A percentile compares a stretch with the other conserved stretches of the same genome.
Conservation (phyloP, 768 basidiomycete species). For the Boletus edulis region DNA sequence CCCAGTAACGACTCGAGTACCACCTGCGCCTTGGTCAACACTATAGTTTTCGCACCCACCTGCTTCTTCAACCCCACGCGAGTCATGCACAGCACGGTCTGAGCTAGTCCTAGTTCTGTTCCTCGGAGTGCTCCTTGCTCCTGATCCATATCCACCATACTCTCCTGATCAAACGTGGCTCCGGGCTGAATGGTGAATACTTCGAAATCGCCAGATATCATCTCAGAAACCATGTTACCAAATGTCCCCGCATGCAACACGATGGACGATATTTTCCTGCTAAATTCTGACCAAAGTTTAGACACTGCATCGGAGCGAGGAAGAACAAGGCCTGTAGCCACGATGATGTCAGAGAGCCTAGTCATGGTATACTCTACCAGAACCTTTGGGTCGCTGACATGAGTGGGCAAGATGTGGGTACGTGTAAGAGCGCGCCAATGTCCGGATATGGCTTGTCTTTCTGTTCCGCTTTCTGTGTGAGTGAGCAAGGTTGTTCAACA, state of each 20-base stretch:
- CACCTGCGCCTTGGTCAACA: neutral
- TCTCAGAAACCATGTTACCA: neutral
- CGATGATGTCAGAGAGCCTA: neutral
- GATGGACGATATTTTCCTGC: neutral
- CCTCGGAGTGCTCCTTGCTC: neutral
- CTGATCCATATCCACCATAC: neutral
- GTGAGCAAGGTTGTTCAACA: neutral
- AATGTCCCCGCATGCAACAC: neutral
- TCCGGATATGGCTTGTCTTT: neutral
- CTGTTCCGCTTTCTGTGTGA: neutral
- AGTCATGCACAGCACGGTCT: neutral
- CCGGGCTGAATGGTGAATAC: neutral
- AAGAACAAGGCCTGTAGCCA: neutral
- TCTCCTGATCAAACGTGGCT: neutral
- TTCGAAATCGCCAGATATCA: neutral
- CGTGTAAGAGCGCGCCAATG: slow-evolving; percentile 12
- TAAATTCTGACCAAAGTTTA: neutral
- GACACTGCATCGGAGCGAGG: neutral
- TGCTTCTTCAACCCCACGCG: neutral
- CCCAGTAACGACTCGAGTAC: neutral
- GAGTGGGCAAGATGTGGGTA: neutral
- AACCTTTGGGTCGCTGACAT: neutral
- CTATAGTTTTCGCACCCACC: neutral
- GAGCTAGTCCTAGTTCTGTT: neutral
- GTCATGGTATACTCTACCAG: neutral